Percentiles rank a stretch among this genome's conserved stretches.
phyloP scores from a whole-genome alignment of 2,329 filamentous ascomycete genomes.

The Phialocephala subalpina region DNA sequence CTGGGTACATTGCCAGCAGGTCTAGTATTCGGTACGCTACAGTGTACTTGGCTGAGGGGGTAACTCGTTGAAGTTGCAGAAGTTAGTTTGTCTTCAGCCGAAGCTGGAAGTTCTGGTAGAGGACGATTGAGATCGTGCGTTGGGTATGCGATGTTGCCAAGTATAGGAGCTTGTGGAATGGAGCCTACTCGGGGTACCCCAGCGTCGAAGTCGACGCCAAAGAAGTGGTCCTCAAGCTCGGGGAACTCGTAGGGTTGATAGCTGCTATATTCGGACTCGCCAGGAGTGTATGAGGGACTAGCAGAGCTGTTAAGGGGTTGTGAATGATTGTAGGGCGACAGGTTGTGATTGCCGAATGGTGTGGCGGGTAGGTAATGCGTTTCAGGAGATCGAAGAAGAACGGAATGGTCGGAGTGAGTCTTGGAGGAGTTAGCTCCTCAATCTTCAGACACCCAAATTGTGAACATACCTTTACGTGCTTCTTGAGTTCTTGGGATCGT shows the following conservation, averaged over 20 bases:
- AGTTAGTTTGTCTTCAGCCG: conserved; percentile 25
- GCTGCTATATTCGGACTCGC: conserved; percentile 42
- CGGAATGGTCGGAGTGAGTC: too few species aligned
- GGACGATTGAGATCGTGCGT: conserved; percentile 28
- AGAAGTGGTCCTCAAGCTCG: conserved; percentile 43
- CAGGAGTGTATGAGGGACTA: conserved; percentile 42
- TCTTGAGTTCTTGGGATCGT: too few species aligned
- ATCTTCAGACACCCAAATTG: too few species aligned
- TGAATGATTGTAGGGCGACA: conserved; percentile 40
- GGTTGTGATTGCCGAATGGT: conserved; percentile 33
- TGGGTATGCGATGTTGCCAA: conserved; percentile 26
- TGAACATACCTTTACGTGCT: too few species aligned
- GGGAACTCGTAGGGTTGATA: conserved; percentile 41
- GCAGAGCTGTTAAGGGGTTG: conserved; percentile 41
- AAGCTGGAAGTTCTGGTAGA: conserved; percentile 29
- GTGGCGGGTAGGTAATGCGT: conserved; percentile 31
- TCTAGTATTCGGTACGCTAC: conserved; percentile 39
- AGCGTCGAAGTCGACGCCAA: conserved; percentile 44
- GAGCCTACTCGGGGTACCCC: conserved; percentile 38
- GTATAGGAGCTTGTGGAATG: conserved; percentile 27
- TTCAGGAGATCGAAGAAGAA: too few species aligned
- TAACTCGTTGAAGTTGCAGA: conserved; percentile 33
- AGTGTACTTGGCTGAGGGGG: conserved; percentile 41
- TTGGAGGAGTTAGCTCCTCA: too few species aligned
- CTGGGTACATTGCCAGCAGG: too few species aligned